Evolutionary conservation across 768 basidiomycete species (phyloP).

Genomic region (Russula vinacea): DNA sequence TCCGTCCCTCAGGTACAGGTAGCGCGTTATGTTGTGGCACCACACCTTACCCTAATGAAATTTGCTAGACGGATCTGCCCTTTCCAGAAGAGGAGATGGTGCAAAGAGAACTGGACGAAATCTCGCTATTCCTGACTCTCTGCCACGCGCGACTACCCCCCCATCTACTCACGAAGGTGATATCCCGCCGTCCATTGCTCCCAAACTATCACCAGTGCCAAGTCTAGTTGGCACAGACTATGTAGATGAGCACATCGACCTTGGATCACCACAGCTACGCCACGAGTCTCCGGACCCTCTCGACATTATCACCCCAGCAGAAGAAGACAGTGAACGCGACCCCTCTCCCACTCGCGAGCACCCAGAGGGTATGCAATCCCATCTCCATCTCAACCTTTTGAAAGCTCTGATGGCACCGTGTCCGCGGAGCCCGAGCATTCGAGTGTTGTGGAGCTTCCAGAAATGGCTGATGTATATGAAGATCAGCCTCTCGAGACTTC

Average conservation of each 20-base stretch:
- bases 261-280: slow-evolving; percentile 4
- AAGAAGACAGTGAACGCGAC: slow-evolving; percentile 9
- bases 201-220: slow-evolving; percentile 12
- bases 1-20: slow-evolving; percentile 21
- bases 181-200: neutral
- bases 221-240: slow-evolving; percentile 13
- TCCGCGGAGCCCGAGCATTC: slow-evolving; percentile 3
- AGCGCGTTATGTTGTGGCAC: neutral
- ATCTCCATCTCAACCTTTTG: neutral
- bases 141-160: neutral
- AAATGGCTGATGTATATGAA: slow-evolving; percentile 1
- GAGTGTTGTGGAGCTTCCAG: neutral
- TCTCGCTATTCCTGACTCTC: slow-evolving; percentile 6
- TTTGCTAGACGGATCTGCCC: neutral
- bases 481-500: slow-evolving; percentile 6
- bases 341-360: neutral
- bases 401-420: neutral
- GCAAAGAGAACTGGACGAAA: slow-evolving; percentile 21
- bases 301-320: slow-evolving; percentile 19
- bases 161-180: slow-evolving; percentile 8
- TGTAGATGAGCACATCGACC: slow-evolving; percentile 15
- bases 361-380: neutral
- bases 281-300: slow-evolving; percentile 23
- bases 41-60: neutral
- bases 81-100: slow-evolving; percentile 18